Base-by-base conservation (phyloP, 2,329 filamentous ascomycete genomes). In the Cytospora schulzeri region DNA sequence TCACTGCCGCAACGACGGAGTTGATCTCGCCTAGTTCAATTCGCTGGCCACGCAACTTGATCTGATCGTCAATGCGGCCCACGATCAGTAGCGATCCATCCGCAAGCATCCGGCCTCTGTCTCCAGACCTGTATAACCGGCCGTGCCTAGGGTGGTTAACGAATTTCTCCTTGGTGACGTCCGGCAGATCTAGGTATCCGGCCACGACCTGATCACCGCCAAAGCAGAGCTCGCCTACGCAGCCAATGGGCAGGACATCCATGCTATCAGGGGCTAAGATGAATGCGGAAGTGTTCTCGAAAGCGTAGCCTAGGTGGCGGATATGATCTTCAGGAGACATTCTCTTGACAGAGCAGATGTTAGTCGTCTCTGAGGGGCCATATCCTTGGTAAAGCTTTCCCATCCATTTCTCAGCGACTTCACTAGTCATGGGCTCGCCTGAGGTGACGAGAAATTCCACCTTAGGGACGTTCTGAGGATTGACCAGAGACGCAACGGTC, bases 341-440 rank as follows among this genome's bases (percentile, higher is more conserved):
- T 48, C 83, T 80, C 66, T 88, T 88, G 11, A 94, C 84, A 0
- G 90, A 92, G 76, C 91, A 96, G 24, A 96, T 93, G 69, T 96
- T 96, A 1, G 92, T 96, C 0, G 90, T 92, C 74, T 96, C 93
- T 0, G 90, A 92, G 0, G 92, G 91, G 0, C 92, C 92, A 68
- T 96, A 96, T 0, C 88, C 92, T 78, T 95, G 90, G 73, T 88
- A 93, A 0, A 97, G 79, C 17, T 88, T 83, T 48, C 78, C 81
- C 0, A 81, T 83, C 93, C 93, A 97, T 38, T 81, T 81, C 1
- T 83, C 79, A 50, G 89, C 85, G 0, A 96, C 90, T 38, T 85
- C 84, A 41, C 87, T 84, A 0, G 90, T 93, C 76, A 97, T 82
- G 0, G 89, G 85, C 75, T 97, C 93, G 3, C 93, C 93, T 1